Conservation (phyloP, 2,329 filamentous ascomycete species). For the Colletotrichum sp. region DNA sequence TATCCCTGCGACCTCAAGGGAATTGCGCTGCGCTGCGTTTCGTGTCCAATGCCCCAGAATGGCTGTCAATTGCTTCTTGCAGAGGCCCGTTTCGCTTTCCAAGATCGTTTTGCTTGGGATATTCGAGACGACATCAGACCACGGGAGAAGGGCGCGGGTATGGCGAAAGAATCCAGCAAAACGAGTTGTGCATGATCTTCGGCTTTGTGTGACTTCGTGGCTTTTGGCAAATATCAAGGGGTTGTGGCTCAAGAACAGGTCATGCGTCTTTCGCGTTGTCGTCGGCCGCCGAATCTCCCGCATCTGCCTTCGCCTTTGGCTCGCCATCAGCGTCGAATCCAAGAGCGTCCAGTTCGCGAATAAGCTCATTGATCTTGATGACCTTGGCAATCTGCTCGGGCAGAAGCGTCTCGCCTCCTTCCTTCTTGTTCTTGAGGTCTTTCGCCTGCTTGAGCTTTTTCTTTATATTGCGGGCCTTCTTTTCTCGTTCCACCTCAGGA, state of each 20-base stretch:
- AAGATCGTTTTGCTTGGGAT: neutral
- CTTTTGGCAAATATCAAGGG: neutral
- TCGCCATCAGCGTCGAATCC: conserved; percentile 85
- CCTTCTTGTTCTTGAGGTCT: conserved; percentile 90
- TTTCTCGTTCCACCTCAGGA: conserved; percentile 80
- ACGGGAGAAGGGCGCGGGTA: neutral
- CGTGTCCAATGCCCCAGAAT: neutral
- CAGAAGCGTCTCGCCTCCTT: conserved; percentile 79
- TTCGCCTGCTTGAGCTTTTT: conserved; percentile 96
- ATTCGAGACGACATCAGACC: neutral
- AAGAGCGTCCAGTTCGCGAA: conserved; percentile 83
- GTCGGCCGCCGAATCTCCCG: neutral
- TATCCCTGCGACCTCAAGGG: neutral
- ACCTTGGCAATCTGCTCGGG: conserved; percentile 98
- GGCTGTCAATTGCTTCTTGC: neutral
- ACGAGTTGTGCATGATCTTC: neutral
- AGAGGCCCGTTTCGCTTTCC: neutral
- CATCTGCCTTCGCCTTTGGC: conserved; percentile 35
- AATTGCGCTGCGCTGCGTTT: neutral
- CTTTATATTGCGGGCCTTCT: conserved; percentile 87
- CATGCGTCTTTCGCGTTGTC: neutral
- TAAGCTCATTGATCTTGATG: conserved; percentile 93
- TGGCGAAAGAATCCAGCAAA: neutral
- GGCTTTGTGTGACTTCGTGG: neutral
- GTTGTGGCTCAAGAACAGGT: neutral